Conservation (phyloP, 2,329 filamentous ascomycete species). For the Colletotrichum godetiae region DNA sequence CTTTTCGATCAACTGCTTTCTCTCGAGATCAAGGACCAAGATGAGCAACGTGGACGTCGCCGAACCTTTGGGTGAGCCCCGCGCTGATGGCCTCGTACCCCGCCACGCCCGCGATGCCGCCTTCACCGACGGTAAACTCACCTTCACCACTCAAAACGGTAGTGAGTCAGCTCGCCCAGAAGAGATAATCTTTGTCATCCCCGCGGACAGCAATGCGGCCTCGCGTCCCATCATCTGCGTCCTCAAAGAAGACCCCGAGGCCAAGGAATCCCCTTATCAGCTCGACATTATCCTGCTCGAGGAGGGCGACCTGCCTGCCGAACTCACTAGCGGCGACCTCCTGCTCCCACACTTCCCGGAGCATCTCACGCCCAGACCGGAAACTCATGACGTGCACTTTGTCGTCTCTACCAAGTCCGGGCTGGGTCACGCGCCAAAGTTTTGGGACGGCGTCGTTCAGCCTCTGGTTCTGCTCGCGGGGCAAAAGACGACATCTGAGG, state of each 20-base stretch:
- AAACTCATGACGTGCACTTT: constrained; percentile 60
- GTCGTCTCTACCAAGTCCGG: constrained; percentile 77
- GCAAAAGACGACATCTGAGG: constrained; percentile 15
- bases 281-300: constrained; percentile 44
- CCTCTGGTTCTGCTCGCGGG: constrained; percentile 63
- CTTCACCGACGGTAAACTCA: constrained; percentile 29
- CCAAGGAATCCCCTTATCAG: constrained; percentile 41
- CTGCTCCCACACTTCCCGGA: constrained; percentile 51
- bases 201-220: neutral
- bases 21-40: neutral
- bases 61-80: constrained; percentile 21
- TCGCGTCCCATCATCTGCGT: constrained; percentile 47
- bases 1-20: neutral
- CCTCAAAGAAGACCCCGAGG: constrained; percentile 49
- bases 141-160: constrained; percentile 19
- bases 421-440: constrained; percentile 63
- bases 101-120: constrained; percentile 27
- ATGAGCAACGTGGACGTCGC: neutral
- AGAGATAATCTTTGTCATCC: constrained; percentile 41
- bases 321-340: constrained; percentile 49
- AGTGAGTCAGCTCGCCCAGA: constrained; percentile 33
- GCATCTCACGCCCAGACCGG: constrained; percentile 43
- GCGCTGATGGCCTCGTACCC: constrained; percentile 25
- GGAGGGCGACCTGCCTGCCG: constrained; percentile 48
- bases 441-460: constrained; percentile 66